These are phyloP conservation scores for Teunomyces funiuensis DNA, from an alignment of 805 yeast species.

Conservation along the genomic window DNA sequence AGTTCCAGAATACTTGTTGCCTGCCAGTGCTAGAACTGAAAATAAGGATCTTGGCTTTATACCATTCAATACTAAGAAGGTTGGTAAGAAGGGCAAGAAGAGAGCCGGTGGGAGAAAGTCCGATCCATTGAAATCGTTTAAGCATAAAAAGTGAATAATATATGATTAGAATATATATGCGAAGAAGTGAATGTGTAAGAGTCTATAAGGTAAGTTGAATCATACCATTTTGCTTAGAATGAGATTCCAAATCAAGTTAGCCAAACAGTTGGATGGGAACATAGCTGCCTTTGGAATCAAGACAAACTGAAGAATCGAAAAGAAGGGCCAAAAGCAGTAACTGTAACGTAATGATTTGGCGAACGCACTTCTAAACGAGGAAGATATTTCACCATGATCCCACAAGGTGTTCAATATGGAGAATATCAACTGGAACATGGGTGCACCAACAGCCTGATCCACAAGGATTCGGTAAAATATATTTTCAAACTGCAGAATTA, in stretches of 20 bases:
- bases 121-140: constrained; percentile 63
- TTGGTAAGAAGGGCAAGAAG: constrained; percentile 43
- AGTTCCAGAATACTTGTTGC: constrained; percentile 89
- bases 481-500: constrained; percentile 38
- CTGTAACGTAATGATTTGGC: constrained; percentile 51
- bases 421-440: constrained; percentile 53
- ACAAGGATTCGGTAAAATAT: constrained; percentile 40
- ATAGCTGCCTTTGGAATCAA: constrained; percentile 49
- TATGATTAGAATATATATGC: constrained; percentile 1
- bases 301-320: constrained; percentile 51
- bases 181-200: neutral
- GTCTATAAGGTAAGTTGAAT: constrained; percentile 5
- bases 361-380: constrained; percentile 36
- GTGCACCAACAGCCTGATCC: constrained; percentile 59
- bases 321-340: constrained; percentile 60
- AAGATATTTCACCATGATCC: constrained; percentile 49
- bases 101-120: constrained; percentile 42
- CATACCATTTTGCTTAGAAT: constrained; percentile 36
- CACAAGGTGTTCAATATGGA: constrained; percentile 50
- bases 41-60: constrained; percentile 64
- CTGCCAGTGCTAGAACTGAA: constrained; percentile 65
- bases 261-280: constrained; percentile 59
- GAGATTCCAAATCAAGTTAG: constrained; percentile 56
- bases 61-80: constrained; percentile 59
- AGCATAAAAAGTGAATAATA: constrained; percentile 13